phyloP scores from a whole-genome alignment of 176 grass and related monocot genomes.

The Neostapfia colusana region DNA sequence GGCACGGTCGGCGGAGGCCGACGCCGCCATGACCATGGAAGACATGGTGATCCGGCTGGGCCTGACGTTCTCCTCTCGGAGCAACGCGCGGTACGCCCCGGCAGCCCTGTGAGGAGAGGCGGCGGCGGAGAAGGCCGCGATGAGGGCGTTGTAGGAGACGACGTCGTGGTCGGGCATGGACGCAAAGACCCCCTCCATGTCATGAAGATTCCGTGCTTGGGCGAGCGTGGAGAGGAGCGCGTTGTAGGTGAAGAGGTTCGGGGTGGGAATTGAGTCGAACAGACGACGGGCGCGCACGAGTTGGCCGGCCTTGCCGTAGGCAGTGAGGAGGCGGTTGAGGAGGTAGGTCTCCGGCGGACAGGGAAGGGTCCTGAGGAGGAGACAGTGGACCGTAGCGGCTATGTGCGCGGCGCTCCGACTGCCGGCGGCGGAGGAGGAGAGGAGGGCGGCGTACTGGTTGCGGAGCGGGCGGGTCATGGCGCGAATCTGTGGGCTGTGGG shows the following conservation, averaged over 20 bases:
- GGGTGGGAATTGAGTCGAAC: slow-evolving; percentile 55
- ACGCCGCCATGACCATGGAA: slow-evolving; percentile 48
- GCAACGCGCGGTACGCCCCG: slow-evolving; percentile 25
- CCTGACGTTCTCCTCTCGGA: slow-evolving; percentile 24
- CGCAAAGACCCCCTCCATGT: slow-evolving; percentile 42
- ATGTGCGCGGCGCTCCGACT: neutral
- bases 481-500: too few relatives aligned
- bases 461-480: slow-evolving; percentile 37
- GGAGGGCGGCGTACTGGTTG: slow-evolving; percentile 45
- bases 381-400: slow-evolving; percentile 27
- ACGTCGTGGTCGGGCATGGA: slow-evolving; percentile 43
- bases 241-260: slow-evolving; percentile 56
- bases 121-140: slow-evolving; percentile 39
- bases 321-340: slow-evolving; percentile 48
- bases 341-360: slow-evolving; percentile 37
- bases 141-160: slow-evolving; percentile 62
- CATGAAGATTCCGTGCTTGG: slow-evolving; percentile 3
- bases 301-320: slow-evolving; percentile 41
- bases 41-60: slow-evolving; percentile 62
- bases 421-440: slow-evolving; percentile 27
- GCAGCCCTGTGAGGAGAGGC: slow-evolving; percentile 11
- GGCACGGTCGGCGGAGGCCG: neutral
- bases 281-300: slow-evolving; percentile 36
- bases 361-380: slow-evolving; percentile 39
- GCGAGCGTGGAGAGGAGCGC: slow-evolving; percentile 55